Percentiles rank a stretch among this genome's conserved stretches.
These are phyloP conservation scores for Pezicula radicicola DNA, from an alignment of 2,329 filamentous ascomycete species.

Conservation along the genomic window DNA sequence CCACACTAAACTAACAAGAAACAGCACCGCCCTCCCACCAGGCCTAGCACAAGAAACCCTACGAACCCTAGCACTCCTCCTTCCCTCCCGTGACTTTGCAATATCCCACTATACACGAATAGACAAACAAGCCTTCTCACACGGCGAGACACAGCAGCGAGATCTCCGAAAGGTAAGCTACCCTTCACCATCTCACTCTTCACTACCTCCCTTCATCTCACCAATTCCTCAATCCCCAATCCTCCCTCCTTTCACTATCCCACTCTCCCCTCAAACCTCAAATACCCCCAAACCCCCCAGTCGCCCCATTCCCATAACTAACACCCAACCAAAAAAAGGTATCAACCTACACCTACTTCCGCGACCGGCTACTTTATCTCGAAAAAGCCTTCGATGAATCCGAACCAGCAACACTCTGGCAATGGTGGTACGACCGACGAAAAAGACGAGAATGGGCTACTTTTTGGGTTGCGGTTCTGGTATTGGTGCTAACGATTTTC, in stretches of 20 bases:
- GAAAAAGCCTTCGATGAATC: conserved; percentile 39
- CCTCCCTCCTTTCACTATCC: no score
- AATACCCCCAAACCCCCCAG: no score
- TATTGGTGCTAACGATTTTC: conserved; percentile 33
- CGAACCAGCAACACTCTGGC: conserved; percentile 27
- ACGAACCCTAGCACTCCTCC: conserved; percentile 30
- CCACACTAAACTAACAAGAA: not conserved
- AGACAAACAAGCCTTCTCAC: conserved; percentile 14
- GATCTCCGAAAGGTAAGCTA: conserved; percentile 26
- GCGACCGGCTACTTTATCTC: conserved; percentile 36
- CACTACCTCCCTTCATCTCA: no score
- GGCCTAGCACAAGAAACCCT: conserved; percentile 32
- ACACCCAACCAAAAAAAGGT: no score
- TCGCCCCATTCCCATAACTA: no score
- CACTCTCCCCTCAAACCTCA: no score
- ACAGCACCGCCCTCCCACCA: conserved; percentile 22
- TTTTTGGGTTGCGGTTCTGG: conserved; percentile 36
- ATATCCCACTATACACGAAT: conserved; percentile 16
- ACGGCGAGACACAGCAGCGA: conserved; percentile 8
- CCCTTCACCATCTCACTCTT: no score
- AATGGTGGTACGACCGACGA: conserved; percentile 40
- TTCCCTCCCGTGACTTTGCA: conserved; percentile 26
- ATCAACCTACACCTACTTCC: conserved; percentile 29
- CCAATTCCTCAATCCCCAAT: no score
- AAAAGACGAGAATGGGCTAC: conserved; percentile 41